phyloP scores from a whole-genome alignment of 768 basidiomycete genomes.

The Boletus rubropictus region DNA sequence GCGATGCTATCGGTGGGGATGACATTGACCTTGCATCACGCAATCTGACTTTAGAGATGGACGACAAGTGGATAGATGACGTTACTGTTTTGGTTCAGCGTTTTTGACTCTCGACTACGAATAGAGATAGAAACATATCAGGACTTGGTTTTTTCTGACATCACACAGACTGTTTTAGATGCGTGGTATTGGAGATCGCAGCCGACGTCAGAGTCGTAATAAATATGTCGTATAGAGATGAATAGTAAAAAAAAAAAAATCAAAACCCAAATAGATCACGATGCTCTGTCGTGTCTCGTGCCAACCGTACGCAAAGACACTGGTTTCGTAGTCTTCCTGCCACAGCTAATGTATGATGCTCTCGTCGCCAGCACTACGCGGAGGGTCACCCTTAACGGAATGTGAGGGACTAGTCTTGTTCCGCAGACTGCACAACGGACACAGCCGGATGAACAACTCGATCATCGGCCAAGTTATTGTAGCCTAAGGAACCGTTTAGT shows the following conservation, averaged over 20 bases:
- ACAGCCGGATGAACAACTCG: constrained; percentile 58
- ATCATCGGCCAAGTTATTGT: constrained; percentile 71
- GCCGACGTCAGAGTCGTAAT: constrained; percentile 1
- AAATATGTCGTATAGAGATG: constrained; percentile 12
- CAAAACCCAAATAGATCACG: constrained; percentile 2
- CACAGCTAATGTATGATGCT: constrained; percentile 17
- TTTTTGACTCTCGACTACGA: constrained; percentile 19
- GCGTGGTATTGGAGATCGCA: constrained; percentile 8
- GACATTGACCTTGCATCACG: constrained; percentile 37
- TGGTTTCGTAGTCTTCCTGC: not conserved
- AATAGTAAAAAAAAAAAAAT: constrained; percentile 9
- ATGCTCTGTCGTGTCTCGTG: not conserved
- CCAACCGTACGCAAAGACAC: not conserved
- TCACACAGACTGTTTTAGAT: not conserved
- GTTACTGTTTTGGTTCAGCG: constrained; percentile 42
- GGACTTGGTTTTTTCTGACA: not conserved
- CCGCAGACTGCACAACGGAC: constrained; percentile 48
- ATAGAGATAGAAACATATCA: constrained; percentile 2
- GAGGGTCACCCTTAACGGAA: constrained; percentile 17
- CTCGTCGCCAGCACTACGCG: constrained; percentile 15
- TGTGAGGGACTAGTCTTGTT: constrained; percentile 29
- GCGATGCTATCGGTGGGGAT: constrained; percentile 40
- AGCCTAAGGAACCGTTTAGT: constrained; percentile 37
- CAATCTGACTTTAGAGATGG: constrained; percentile 45
- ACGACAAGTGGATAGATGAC: constrained; percentile 47